Evolutionary conservation across 768 basidiomycete species (phyloP).

Genomic region (Flagelloscypha sp.): DNA sequence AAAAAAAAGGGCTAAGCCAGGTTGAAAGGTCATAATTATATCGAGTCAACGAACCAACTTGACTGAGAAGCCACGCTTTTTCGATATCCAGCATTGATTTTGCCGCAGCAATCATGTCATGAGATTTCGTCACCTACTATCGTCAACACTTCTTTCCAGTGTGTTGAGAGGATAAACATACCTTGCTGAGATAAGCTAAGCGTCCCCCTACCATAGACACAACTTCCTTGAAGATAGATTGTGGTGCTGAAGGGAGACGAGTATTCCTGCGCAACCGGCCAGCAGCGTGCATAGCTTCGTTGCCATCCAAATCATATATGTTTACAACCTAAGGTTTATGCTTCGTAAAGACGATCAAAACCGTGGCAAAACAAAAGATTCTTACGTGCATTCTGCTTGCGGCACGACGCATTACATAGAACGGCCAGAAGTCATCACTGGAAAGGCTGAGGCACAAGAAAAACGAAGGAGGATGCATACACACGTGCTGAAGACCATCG

Average conservation of each 20-base stretch:
- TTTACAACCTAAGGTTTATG: conserved; percentile 30
- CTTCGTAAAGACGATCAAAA: conserved; percentile 1
- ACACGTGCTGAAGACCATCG: conserved; percentile 72
- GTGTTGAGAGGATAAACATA: conserved; percentile 13
- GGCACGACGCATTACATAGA: conserved; percentile 52
- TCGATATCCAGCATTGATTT: conserved; percentile 58
- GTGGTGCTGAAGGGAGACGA: conserved; percentile 20
- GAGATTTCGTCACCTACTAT: conserved; percentile 43
- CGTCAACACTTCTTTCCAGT: too few species aligned
- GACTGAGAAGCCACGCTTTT: conserved; percentile 72
- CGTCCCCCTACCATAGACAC: conserved; percentile 69
- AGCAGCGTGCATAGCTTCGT: conserved; percentile 53
- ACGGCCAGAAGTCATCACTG: conserved; percentile 84
- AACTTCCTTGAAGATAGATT: conserved; percentile 36
- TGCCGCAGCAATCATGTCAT: conserved; percentile 59
- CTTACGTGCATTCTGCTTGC: conserved; percentile 69
- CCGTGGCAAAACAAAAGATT: conserved; percentile 4
- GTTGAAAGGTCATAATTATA: background rate
- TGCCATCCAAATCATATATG: conserved; percentile 56
- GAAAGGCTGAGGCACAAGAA: conserved; percentile 12
- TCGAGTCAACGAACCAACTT: conserved; percentile 43
- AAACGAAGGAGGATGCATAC: conserved; percentile 15
- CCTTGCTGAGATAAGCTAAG: conserved; percentile 66
- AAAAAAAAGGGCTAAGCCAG: background rate
- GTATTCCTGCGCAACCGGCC: conserved; percentile 39